These are phyloP conservation scores for Cardamine chenopodiifolia DNA, from an alignment of 345 rosid genomes.

Conservation along the genomic window DNA sequence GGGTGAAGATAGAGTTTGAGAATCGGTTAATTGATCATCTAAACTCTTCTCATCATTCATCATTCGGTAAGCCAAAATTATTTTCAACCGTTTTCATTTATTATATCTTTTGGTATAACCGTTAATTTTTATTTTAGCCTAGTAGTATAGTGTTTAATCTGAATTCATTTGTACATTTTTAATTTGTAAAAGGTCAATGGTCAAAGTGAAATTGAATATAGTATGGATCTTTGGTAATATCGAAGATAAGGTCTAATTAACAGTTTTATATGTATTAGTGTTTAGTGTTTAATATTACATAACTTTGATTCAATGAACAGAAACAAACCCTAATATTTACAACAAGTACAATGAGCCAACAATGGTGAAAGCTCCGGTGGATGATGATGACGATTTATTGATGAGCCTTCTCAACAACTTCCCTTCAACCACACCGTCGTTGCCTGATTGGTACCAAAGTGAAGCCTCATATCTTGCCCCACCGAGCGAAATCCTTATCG, in stretches of 20 bases:
- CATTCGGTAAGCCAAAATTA: constrained; percentile 49
- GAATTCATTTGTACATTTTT: background rate
- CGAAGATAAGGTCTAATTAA: background rate
- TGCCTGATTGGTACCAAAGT: constrained; percentile 65
- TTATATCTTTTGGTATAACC: background rate
- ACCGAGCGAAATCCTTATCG: constrained; percentile 20
- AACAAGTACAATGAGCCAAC: constrained; percentile 42
- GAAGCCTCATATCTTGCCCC: constrained; percentile 37
- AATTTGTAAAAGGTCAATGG: background rate
- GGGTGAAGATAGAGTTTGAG: constrained; percentile 31
- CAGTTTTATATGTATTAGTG: background rate
- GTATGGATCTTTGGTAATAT: constrained; percentile 1
- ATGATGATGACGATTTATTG: constrained; percentile 61
- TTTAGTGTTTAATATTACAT: background rate
- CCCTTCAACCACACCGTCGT: constrained; percentile 53
- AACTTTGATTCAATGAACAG: constrained; percentile 29
- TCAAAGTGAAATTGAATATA: constrained; percentile 10
- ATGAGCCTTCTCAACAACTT: constrained; percentile 66
- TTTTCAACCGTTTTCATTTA: background rate
- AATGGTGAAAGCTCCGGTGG: constrained; percentile 51
- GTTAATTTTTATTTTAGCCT: background rate
- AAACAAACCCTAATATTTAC: constrained; percentile 30
- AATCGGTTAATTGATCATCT: constrained; percentile 41
- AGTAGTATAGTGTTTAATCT: background rate
- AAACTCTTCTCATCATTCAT: constrained; percentile 49